Evolutionary conservation across 768 basidiomycete genomes (phyloP).

Genomic region (Trametes cingulata): DNA sequence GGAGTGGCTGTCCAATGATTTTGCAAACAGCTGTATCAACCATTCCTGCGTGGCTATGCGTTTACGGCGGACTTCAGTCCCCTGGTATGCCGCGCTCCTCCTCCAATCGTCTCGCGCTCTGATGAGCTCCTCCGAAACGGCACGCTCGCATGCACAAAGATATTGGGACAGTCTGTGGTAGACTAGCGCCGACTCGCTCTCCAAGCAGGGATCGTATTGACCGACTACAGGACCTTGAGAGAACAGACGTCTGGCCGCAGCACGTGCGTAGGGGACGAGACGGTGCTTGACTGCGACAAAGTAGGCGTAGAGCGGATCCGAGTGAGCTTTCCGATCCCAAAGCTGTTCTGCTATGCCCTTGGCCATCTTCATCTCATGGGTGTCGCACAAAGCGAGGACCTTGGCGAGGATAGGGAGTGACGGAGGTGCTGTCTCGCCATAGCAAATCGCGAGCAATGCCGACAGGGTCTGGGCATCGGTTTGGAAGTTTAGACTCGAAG

Average conservation of each 20-base stretch:
- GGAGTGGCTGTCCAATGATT: no score
- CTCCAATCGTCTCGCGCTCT: no score
- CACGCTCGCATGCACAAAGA: not conserved
- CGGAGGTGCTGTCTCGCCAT: not conserved
- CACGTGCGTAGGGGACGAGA: not conserved
- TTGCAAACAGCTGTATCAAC: no score
- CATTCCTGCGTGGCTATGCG: no score
- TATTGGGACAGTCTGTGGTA: no score
- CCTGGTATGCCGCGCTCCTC: no score
- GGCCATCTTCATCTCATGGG: not conserved
- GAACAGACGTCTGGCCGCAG: not conserved
- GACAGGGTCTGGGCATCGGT: not conserved
- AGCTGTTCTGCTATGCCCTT: not conserved
- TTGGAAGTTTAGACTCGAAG: not conserved
- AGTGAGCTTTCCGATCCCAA: not conserved
- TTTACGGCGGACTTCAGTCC: no score
- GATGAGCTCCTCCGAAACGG: no score
- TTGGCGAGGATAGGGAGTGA: not conserved
- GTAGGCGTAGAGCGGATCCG: not conserved
- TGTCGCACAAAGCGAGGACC: not conserved
- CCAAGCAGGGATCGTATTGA: not conserved
- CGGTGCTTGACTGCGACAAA: not conserved
- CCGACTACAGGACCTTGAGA: not conserved
- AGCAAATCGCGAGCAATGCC: not conserved
- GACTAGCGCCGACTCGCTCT: not conserved